Conservation (phyloP, 768 basidiomycete genomes). For the Collybia mongolica region DNA sequence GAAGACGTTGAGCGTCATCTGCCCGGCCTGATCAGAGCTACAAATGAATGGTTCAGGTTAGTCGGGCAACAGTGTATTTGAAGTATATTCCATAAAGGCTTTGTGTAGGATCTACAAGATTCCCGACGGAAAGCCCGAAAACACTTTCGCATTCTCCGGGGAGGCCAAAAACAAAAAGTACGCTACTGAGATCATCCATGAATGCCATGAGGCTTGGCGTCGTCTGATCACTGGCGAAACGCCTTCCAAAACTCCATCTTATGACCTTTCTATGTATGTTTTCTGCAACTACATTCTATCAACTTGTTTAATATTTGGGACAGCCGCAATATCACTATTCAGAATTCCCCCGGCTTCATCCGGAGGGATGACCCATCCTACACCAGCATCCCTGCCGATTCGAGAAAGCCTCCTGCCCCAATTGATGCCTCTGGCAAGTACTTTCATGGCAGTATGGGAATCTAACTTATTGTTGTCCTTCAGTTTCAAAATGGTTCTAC, state of each 20-base stretch:
- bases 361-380: slow-evolving; percentile 62
- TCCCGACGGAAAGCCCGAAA: slow-evolving; percentile 95
- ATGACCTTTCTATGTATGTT: slow-evolving; percentile 85
- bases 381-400: slow-evolving; percentile 68
- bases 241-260: slow-evolving; percentile 66
- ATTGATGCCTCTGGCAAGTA: slow-evolving; percentile 86
- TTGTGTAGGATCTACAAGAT: slow-evolving; percentile 86
- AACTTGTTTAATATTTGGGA: slow-evolving; percentile 5
- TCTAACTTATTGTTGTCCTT: slow-evolving; percentile 2
- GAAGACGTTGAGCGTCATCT: slow-evolving; percentile 99
- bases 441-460: neutral
- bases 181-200: slow-evolving; percentile 98
- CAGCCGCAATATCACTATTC: slow-evolving; percentile 80
- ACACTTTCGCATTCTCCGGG: slow-evolving; percentile 98
- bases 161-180: slow-evolving; percentile 99
- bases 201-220: slow-evolving; percentile 98
- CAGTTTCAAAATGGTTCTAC: slow-evolving; percentile 91
- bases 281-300: neutral
- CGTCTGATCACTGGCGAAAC: slow-evolving; percentile 82
- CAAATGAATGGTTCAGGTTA: slow-evolving; percentile 98
- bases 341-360: slow-evolving; percentile 71
- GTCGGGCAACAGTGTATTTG: slow-evolving; percentile 7
- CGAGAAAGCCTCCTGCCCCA: slow-evolving; percentile 81
- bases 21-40: slow-evolving; percentile 93
- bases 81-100: neutral